Base-by-base conservation (phyloP, 1,284 basidiomycete genomes). In the Moniliella sp. region DNA sequence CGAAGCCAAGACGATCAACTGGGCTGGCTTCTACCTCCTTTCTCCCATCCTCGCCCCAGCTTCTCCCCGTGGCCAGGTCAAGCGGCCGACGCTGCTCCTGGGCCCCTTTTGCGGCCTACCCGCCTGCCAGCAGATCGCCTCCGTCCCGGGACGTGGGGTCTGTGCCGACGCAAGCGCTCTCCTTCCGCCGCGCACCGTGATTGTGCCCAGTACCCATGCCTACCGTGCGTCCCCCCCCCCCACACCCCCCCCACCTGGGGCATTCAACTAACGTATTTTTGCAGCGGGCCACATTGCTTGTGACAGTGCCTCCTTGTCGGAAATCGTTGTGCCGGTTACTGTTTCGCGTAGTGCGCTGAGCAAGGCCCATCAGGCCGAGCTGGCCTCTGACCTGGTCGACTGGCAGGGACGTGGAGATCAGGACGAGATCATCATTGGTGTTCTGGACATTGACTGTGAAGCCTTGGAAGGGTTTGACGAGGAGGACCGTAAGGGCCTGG, bases 31-130 rank as follows among this genome's bases (percentile, higher is more conserved):
- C 49, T 64, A 64, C 42, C 36, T 64, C 5, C 41, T 60, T 18
- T 61, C 62, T 0, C 48, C 51, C 2, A 43, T 63, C 15, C 46
- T 57, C 7, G 14, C 41, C 8, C 13, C 29, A 5, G 19, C 38
- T 16, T 21, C 27, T 10, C 19, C 15, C 12, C 2, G n/a, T 5
- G 21, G 15, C 14, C 10, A 15, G 9, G 33, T 0, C 11, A 39
- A 14, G 4, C 19, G 7, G 14, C 54, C 46, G 1, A 56, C 48
- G 3, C 50, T 64, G 27, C 39, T 56, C 18, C 48, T 64, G 3
- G 62, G 61, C 0, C 62, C 62, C 0, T 64, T 62, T 32, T 55
- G 59, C 38, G 62, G 62, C 12, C 41, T 62, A n/a, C 62, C 62
- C 2, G 62, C 62, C 1, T 64, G 62, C 39, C 48, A 58, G 30